These are phyloP conservation scores for Aspergillus olivimuriae DNA, from an alignment of 495 filamentous ascomycete species.

Conservation along the genomic window DNA sequence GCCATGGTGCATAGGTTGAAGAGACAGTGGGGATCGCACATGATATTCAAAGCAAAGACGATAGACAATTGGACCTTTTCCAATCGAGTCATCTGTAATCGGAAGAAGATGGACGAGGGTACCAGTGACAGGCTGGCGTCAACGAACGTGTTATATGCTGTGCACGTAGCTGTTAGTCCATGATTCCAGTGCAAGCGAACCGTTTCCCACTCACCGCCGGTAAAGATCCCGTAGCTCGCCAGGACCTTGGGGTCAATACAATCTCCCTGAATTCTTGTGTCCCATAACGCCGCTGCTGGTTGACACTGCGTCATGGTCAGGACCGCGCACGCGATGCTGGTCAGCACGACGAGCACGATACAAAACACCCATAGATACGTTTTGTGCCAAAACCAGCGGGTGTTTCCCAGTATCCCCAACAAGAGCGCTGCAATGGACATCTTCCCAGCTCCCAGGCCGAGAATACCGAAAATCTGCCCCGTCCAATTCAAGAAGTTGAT, in stretches of 20 bases:
- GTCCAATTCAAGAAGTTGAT: background rate
- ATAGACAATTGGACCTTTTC: background rate
- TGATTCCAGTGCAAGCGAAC: too few species aligned
- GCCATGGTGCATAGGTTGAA: too few species aligned
- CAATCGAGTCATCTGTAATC: background rate
- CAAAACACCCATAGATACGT: background rate
- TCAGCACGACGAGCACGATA: background rate
- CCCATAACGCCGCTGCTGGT: background rate
- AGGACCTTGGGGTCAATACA: background rate
- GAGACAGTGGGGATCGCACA: background rate
- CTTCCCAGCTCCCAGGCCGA: background rate
- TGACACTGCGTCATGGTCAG: background rate
- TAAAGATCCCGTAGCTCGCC: background rate
- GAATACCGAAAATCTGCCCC: background rate
- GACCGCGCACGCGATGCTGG: background rate
- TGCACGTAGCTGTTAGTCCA: too few species aligned
- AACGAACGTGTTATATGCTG: background rate
- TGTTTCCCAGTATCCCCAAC: background rate
- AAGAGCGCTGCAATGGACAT: background rate
- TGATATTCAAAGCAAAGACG: background rate
- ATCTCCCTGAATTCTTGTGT: background rate
- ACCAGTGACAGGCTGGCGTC: background rate
- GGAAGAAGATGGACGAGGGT: background rate
- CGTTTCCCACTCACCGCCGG: background rate
- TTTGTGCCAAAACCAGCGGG: background rate